Base-by-base conservation (phyloP, 345 rosid genomes). In the Citrus mangshanensis region DNA sequence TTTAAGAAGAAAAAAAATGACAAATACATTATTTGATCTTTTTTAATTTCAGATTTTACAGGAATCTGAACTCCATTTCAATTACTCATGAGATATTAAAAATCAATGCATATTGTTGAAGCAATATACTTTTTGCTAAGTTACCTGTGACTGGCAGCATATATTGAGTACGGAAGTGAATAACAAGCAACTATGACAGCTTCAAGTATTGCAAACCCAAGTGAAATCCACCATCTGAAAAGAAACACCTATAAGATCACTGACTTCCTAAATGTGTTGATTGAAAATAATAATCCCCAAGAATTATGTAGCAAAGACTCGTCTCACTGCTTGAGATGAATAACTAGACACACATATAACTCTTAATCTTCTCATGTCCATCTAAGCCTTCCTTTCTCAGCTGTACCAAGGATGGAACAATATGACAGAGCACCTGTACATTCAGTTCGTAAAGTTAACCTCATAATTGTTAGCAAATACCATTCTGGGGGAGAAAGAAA, bases 301-400 rank as follows among this genome's bases (percentile, higher is more conserved):
- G 70, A 49, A 79, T 42, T 81, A 71, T 67, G 78, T 80, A 81
- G 85, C 83, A 84, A 85, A 85, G 87, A 79, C 82, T 88, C 62
- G 74, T 92, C 90, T 89, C 90, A 87, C 93, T 81, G 90, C 91
- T 85, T 84, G 88, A 94, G 90, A 87, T 78, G 84, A 78, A 88
- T 82, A 85, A 88, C 86, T 86, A 92, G 83, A 93, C 99, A 91
- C 91, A 95, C 99, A 95, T 95, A 89, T 93, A 93, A 87, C 98
- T 89, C 95, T 95, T 95, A 82, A 95, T 93, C 94, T 91, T 93
- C 92, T 95, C 98, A 2, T 91, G 90, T 64, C 93, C 99, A 86
- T 93, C 99, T 82, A 95, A 89, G 84, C 99, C 99, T 92, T 95
- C 98, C 84, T 95, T 93, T 75, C 98, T 87, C 83, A 93, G 89